Evolutionary conservation across 306 rosid genomes (phyloP).

Genomic region (Lithocarpus polystachyus): DNA sequence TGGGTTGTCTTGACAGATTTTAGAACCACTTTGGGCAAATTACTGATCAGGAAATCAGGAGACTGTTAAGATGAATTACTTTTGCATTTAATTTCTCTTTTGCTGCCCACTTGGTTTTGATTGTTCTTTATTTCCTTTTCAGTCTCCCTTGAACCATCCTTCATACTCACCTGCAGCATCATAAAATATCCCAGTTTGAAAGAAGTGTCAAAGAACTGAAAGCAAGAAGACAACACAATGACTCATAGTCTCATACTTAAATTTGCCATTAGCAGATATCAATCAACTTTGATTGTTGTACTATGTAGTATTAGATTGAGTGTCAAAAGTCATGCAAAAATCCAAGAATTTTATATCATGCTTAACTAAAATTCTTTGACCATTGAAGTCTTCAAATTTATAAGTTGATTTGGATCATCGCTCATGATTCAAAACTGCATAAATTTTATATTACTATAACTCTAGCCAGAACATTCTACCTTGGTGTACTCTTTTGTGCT

Average conservation of each 20-base stretch:
- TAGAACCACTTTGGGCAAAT: not conserved
- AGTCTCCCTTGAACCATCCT: conserved; percentile 32
- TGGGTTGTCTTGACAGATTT: conserved; percentile 15
- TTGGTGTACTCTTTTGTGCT: conserved; percentile 38
- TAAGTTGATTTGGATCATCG: not conserved
- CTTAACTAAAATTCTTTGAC: not conserved
- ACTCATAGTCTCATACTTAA: not conserved
- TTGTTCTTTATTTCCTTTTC: conserved; percentile 35
- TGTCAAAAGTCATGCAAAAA: not conserved
- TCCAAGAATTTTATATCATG: not conserved
- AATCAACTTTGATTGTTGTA: too few species aligned
- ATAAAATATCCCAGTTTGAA: conserved; percentile 7
- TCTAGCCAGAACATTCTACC: conserved; percentile 34
- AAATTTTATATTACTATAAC: not conserved
- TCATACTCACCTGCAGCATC: conserved; percentile 42
- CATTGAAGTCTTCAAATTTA: not conserved
- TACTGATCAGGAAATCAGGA: not conserved
- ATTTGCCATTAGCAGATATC: not conserved
- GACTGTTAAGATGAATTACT: conserved; percentile 4
- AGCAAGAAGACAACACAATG: not conserved
- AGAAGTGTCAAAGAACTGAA: not conserved
- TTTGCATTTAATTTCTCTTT: conserved; percentile 26
- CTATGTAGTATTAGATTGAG: not conserved
- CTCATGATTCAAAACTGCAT: not conserved
- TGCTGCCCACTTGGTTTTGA: conserved; percentile 33